A percentile compares a stretch with the other conserved stretches of the same genome.
Evolutionary conservation across 306 rosid species (phyloP).

Genomic region (Gastrolobium bilobum): DNA sequence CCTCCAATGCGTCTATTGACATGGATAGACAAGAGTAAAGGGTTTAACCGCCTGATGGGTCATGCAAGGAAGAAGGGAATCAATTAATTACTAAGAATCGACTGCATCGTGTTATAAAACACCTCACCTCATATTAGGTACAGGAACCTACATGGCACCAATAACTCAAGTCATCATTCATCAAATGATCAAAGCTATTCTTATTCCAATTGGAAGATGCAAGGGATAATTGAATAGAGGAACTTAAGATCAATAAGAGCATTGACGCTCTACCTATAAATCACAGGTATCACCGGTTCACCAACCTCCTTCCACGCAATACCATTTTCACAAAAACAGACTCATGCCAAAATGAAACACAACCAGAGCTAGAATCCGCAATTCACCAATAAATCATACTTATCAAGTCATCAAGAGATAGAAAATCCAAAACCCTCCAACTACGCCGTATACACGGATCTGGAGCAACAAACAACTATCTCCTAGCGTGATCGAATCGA

Average conservation of each 20-base stretch:
- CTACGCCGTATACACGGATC: conserved; percentile 33
- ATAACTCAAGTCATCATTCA: conserved; percentile 5
- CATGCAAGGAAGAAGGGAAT: neutral
- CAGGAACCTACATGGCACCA: conserved; percentile 21
- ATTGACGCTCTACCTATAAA: neutral
- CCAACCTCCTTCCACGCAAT: conserved; percentile 10
- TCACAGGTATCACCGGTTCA: neutral
- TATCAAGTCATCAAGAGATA: neutral
- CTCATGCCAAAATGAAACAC: neutral
- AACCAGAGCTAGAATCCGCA: conserved; percentile 8
- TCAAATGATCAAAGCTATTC: conserved; percentile 21
- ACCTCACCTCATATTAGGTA: neutral
- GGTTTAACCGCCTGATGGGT: neutral
- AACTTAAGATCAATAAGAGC: conserved; percentile 2
- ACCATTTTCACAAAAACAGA: neutral
- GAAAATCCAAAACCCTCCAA: conserved; percentile 30
- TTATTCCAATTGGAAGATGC: conserved; percentile 18
- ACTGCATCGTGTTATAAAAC: neutral
- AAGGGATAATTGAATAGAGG: neutral
- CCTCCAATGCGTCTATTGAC: conserved; percentile 3
- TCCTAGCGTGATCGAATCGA: neutral
- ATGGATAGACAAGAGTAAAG: neutral
- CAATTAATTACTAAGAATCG: neutral
- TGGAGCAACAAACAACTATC: conserved; percentile 26
- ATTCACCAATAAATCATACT: conserved; percentile 27